These are phyloP conservation scores for Ichthyophonus hoferi DNA, from an alignment of 208 protist genomes.

Conservation along the genomic window DNA sequence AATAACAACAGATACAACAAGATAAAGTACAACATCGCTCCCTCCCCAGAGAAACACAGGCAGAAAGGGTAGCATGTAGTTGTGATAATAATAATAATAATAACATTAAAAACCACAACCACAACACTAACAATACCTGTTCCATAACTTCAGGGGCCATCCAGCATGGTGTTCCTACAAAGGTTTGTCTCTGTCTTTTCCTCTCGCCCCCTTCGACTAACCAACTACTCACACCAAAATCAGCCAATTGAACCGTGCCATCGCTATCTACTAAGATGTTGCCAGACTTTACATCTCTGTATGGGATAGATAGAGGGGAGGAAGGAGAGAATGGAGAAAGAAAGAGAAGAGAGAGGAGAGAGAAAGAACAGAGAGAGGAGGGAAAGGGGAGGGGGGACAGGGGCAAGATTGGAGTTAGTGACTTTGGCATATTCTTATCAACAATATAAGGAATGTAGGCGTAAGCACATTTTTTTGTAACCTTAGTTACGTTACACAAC, in stretches of 20 bases:
- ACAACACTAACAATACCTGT: too few relatives aligned
- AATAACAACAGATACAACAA: too few relatives aligned
- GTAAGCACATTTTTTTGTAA: background rate
- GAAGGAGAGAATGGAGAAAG: background rate
- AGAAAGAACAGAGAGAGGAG: background rate
- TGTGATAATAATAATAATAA: constrained; percentile 2
- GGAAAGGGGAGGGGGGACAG: background rate
- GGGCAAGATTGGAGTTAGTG: too few relatives aligned
- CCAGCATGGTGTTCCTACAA: constrained; percentile 53
- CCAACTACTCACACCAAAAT: constrained; percentile 47
- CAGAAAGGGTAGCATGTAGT: background rate
- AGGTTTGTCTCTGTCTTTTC: constrained; percentile 30
- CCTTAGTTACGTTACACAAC: background rate
- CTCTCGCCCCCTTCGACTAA: background rate
- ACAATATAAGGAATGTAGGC: too few relatives aligned
- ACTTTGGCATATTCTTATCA: too few relatives aligned
- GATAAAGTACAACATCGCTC: too few relatives aligned
- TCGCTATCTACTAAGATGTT: constrained; percentile 44
- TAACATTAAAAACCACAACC: too few relatives aligned
- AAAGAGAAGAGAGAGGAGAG: background rate
- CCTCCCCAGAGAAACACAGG: too few relatives aligned
- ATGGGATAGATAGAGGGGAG: background rate
- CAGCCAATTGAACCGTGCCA: constrained; percentile 42
- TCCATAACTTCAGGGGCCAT: constrained; percentile 56
- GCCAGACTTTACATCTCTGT: constrained; percentile 45